These are phyloP conservation scores for Corynascus novoguineensis DNA, from an alignment of 495 filamentous ascomycete genomes.

Conservation along the genomic window DNA sequence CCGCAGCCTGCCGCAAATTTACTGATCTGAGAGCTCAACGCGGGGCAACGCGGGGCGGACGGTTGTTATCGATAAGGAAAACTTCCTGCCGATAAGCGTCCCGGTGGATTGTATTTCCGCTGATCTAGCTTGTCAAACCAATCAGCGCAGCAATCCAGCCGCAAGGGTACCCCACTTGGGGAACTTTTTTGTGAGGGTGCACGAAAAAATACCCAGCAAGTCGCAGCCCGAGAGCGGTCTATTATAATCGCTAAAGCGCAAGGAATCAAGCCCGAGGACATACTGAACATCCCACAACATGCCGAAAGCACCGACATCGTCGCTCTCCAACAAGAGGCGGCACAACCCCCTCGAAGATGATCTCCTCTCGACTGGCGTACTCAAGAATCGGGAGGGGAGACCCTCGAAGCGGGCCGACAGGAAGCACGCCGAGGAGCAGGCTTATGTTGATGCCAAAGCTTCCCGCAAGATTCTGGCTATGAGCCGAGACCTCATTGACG, in stretches of 20 bases:
- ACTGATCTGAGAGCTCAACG: not conserved
- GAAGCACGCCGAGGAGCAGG: conserved; percentile 57
- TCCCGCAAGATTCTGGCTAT: conserved; percentile 84
- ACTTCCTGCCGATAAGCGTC: not conserved
- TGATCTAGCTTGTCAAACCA: conserved; percentile 3
- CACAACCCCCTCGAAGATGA: conserved; percentile 73
- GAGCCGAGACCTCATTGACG: conserved; percentile 74
- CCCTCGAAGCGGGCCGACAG: conserved; percentile 52
- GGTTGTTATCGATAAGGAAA: conserved; percentile 19
- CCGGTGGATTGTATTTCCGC: conserved; percentile 21
- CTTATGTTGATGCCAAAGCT: conserved; percentile 77
- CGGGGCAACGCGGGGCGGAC: conserved; percentile 17
- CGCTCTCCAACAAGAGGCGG: conserved; percentile 37
- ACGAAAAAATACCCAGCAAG: conserved; percentile 21
- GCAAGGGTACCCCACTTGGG: conserved; percentile 20
- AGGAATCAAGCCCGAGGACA: not conserved
- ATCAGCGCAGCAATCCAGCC: conserved; percentile 17
- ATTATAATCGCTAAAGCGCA: not conserved
- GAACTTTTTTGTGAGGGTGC: conserved; percentile 20
- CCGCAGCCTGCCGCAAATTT: not conserved
- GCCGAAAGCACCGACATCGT: conserved; percentile 48
- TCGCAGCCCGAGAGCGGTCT: conserved; percentile 6
- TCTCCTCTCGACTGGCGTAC: conserved; percentile 57
- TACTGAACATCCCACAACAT: conserved; percentile 26
- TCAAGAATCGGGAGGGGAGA: conserved; percentile 48